phyloP scores from a whole-genome alignment of 129 eudicot genomes.

The Artemisia argyi region DNA sequence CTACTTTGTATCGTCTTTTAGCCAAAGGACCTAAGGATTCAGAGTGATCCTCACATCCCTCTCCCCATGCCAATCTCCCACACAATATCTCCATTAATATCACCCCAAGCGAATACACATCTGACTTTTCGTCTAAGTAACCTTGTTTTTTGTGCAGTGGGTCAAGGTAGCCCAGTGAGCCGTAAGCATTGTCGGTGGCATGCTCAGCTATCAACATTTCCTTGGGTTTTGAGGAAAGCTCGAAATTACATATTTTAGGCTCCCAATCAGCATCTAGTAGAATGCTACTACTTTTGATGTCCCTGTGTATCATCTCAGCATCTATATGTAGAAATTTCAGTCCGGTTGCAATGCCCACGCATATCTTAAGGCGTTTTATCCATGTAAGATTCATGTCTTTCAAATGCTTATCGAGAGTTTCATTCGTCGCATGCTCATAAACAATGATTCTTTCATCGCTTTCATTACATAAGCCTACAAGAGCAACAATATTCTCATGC shows the following conservation, averaged over 20 bases:
- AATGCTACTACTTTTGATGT: constrained; percentile 10
- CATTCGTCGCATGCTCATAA: not conserved
- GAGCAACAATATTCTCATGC: not conserved
- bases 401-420: not conserved
- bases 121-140: not conserved
- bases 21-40: not conserved
- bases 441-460: not conserved
- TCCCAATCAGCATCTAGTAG: constrained; percentile 6
- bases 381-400: not conserved
- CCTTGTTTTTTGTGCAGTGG: not conserved
- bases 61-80: not conserved
- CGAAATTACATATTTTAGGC: not conserved
- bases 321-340: not conserved
- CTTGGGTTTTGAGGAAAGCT: not conserved
- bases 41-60: not conserved
- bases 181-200: not conserved
- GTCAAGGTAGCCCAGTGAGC: not conserved
- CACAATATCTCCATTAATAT: not conserved
- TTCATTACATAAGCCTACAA: constrained; percentile 5
- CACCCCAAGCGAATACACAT: not conserved
- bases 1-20: not conserved
- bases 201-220: not conserved
- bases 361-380: not conserved
- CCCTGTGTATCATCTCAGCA: not conserved
- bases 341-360: not conserved